Evolutionary conservation across 768 basidiomycete genomes (phyloP).

Genomic region (Suillus alpinus): DNA sequence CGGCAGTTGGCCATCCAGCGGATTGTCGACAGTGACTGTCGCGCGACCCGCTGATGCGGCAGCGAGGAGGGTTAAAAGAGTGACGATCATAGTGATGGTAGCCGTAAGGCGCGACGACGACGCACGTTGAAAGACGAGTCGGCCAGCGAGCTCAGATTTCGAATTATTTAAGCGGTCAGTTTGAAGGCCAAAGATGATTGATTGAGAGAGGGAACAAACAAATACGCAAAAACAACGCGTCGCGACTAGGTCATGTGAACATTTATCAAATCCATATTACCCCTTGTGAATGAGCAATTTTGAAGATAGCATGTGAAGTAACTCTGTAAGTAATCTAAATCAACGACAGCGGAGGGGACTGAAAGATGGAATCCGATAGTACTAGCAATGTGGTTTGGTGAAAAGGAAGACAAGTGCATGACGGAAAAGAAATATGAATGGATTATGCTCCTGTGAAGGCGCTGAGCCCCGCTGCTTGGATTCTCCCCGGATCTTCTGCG

Average conservation of each 20-base stretch:
- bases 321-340: constrained; percentile 17
- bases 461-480: constrained; percentile 75
- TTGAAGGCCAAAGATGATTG: constrained; percentile 5
- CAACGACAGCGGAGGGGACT: constrained; percentile 6
- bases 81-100: constrained; percentile 60
- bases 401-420: neutral
- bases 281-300: constrained; percentile 3
- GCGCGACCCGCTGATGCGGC: constrained; percentile 38
- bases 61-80: constrained; percentile 53
- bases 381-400: neutral
- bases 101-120: constrained; percentile 43
- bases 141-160: constrained; percentile 55
- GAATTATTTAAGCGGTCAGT: neutral
- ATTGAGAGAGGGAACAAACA: constrained; percentile 10
- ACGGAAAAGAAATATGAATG: constrained; percentile 5
- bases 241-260: constrained; percentile 25
- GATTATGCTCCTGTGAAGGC: constrained; percentile 43
- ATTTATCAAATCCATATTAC: constrained; percentile 11
- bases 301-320: constrained; percentile 13
- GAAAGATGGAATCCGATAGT: constrained; percentile 4
- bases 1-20: constrained; percentile 73
- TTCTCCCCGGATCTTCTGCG: constrained; percentile 69
- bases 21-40: constrained; percentile 51
- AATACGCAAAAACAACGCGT: constrained; percentile 19
- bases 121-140: constrained; percentile 42